Evolutionary conservation across 1,139 yeast genomes (phyloP).

Genomic region (Debaryomyces sp.): DNA sequence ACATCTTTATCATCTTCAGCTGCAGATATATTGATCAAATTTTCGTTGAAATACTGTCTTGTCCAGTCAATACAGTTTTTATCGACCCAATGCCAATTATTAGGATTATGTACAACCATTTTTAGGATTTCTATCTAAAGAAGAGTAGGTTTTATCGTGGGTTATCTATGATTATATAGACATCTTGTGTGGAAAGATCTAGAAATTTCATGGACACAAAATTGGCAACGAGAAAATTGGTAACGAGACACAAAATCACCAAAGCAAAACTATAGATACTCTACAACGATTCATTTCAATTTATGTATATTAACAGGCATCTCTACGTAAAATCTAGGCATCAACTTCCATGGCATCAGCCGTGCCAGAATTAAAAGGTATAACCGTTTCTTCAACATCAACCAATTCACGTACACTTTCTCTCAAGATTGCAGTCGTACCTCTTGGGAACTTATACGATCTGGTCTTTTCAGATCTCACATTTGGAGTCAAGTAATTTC

Average conservation of each 20-base stretch:
- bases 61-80: constrained; percentile 96
- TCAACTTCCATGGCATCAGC: constrained; percentile 76
- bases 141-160: neutral
- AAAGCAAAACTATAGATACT: neutral
- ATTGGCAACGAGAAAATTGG: neutral
- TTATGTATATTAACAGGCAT: constrained; percentile 5
- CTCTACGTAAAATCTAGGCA: constrained; percentile 31
- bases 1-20: constrained; percentile 39
- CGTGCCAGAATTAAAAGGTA: constrained; percentile 33
- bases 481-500: constrained; percentile 92
- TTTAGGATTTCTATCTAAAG: neutral
- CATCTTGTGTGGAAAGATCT: constrained; percentile 16
- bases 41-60: constrained; percentile 66
- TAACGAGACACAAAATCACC: constrained; percentile 7
- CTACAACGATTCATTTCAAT: neutral
- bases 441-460: constrained; percentile 83
- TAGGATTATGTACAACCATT: constrained; percentile 55
- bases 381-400: constrained; percentile 70
- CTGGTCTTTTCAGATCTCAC: constrained; percentile 77
- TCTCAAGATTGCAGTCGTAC: constrained; percentile 84
- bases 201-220: constrained; percentile 13
- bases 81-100: constrained; percentile 95
- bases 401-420: constrained; percentile 65
- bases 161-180: constrained; percentile 1
- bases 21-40: constrained; percentile 53